A percentile compares a stretch with the other conserved stretches of the same genome.
These are phyloP conservation scores for Podila epicladia DNA, from an alignment of 192 early-diverging fungal species.

Conservation along the genomic window DNA sequence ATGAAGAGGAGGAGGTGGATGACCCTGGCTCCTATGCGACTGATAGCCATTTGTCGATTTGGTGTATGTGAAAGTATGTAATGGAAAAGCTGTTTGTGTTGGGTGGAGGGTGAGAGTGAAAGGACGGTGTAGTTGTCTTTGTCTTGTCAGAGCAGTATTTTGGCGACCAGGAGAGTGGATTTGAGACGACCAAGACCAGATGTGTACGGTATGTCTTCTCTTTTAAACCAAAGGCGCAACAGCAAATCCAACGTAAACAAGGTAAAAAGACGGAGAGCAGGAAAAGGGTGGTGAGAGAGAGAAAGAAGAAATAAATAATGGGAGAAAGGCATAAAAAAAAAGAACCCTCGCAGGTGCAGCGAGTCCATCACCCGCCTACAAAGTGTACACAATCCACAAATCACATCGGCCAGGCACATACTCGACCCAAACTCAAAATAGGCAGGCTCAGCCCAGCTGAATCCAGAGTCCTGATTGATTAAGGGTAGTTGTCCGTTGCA, in stretches of 20 bases:
- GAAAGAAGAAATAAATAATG: conserved; percentile 2
- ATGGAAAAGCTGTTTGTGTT: no score
- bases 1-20: conserved; percentile 34
- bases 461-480: no score
- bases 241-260: background rate
- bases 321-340: background rate
- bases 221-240: background rate
- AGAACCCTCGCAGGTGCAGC: background rate
- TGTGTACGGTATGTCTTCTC: no score
- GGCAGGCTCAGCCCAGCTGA: no score
- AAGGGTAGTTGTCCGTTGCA: no score
- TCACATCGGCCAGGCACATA: no score
- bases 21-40: conserved; percentile 15
- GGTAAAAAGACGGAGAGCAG: background rate
- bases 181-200: background rate
- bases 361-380: no score
- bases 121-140: no score
- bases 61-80: background rate
- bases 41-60: background rate
- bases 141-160: background rate
- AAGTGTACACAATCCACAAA: no score
- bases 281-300: background rate
- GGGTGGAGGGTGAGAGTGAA: no score
- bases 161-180: no score
- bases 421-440: no score